phyloP scores from a whole-genome alignment of 257 asterid species.

The Henckelia pumila region DNA sequence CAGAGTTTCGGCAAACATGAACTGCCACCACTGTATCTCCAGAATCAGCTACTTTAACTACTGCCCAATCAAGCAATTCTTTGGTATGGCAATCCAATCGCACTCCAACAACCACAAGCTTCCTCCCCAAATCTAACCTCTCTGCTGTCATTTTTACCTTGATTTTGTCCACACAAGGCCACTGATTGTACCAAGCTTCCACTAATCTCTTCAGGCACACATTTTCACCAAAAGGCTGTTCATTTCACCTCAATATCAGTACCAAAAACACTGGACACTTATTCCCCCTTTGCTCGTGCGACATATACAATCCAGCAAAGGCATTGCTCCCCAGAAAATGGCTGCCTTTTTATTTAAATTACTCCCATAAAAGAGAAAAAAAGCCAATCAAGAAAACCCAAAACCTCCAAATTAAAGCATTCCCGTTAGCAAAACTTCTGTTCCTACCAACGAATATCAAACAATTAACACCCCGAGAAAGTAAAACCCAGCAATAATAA shows the following conservation, averaged over 20 bases:
- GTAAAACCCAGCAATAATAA: conserved; percentile 28
- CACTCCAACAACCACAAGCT: conserved; percentile 75
- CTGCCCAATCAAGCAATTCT: conserved; percentile 86
- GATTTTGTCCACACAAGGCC: conserved; percentile 21
- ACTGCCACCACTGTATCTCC: conserved; percentile 79
- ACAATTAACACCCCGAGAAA: conserved; percentile 23
- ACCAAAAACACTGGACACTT: conserved; percentile 34
- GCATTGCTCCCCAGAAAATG: conserved; percentile 30
- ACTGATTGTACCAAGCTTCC: conserved; percentile 18
- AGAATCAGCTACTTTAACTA: conserved; percentile 72
- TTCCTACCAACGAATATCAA: background rate
- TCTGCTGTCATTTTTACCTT: conserved; percentile 34
- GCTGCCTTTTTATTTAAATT: conserved; percentile 23
- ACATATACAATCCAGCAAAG: conserved; percentile 31
- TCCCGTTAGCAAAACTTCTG: conserved; percentile 20
- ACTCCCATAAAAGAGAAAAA: conserved; percentile 25
- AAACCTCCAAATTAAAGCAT: conserved; percentile 38
- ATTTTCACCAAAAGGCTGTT: background rate
- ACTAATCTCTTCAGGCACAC: background rate
- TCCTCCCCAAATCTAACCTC: conserved; percentile 38
- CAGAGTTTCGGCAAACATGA: conserved; percentile 78
- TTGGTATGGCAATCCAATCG: conserved; percentile 60
- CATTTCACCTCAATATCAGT: conserved; percentile 18
- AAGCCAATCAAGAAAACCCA: conserved; percentile 47
- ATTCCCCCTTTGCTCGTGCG: conserved; percentile 24